Base-by-base conservation (phyloP, 257 asterid species). In the Ligustrum vulgare region DNA sequence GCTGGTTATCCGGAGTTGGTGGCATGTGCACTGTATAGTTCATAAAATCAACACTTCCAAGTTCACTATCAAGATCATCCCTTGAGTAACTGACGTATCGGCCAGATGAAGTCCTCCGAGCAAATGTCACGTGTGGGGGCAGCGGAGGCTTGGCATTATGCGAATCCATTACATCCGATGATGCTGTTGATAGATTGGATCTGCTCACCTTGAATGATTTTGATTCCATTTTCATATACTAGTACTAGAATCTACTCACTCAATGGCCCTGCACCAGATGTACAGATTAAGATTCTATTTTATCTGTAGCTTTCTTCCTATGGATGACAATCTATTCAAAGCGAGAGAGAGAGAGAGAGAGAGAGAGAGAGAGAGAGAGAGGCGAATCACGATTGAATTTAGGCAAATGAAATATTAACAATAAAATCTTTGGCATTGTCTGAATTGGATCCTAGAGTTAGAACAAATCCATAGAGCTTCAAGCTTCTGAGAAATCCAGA, bases 11-110 rank as follows among this genome's bases (percentile, higher is more conserved):
- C 1, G 94, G 94, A 49, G 90, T 87, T 9, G 84, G 76, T 0
- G 94, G 94, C 31, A 89, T 86, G 73, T 89, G 94, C n/a, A 87
- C 94, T 34, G 90, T 87, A 69, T 89, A 87, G 85, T 89, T 82
- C 70, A 78, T 65, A 23, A 73, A 87, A 69, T 87, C 94, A 58
- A 43, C 69, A 79, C 83, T 85, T 51, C 94, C 81, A 32, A 85
- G 88, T 37, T 89, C 94, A 39, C 94, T 89, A 54, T 89, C 91
- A 43, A 84, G 91, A 77, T 89, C 92, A 22, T 84, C 90, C 62
- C 87, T 72, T 1, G 92, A 89, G 77, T 85, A 84, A 86, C 67
- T 87, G 25, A 82, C 76, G 37, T 90, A 87, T 8, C 88, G 91
- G n/a, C 96, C 91, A 0, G 91, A 90, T 16, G 91, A 76, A 70